Evolutionary conservation across 1,284 basidiomycete genomes (phyloP).

Genomic region (Trametes versicolor): DNA sequence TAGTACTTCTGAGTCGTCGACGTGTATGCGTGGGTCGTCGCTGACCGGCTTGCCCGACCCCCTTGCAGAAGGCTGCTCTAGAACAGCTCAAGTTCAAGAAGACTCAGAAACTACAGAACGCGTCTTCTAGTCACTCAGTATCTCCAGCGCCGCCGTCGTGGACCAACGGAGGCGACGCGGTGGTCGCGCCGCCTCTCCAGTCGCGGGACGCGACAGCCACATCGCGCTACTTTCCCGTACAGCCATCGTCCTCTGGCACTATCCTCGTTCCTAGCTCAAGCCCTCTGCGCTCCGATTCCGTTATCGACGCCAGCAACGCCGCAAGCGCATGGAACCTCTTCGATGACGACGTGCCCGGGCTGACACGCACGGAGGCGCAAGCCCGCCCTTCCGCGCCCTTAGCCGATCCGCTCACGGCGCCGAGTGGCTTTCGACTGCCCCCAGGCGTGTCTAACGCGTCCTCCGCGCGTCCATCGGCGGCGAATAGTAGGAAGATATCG

Average conservation of each 20-base stretch:
- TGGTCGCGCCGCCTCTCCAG: conserved; percentile 54
- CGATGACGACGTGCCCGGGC: conserved; percentile 53
- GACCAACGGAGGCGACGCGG: conserved; percentile 24
- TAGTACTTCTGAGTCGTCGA: conserved; percentile 40
- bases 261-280: conserved; percentile 82
- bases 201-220: conserved; percentile 64
- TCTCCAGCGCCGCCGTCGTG: conserved; percentile 40
- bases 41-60: conserved; percentile 36
- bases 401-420: conserved; percentile 64
- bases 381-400: conserved; percentile 49
- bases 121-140: conserved; percentile 44
- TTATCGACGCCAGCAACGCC: conserved; percentile 50
- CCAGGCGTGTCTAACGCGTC: conserved; percentile 56
- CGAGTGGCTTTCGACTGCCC: conserved; percentile 66
- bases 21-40: conserved; percentile 31
- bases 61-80: conserved; percentile 62
- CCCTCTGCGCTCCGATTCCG: conserved; percentile 57
- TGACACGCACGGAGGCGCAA: conserved; percentile 46
- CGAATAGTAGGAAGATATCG: conserved; percentile 45
- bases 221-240: conserved; percentile 54
- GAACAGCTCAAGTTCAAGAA: conserved; percentile 71
- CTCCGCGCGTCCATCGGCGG: conserved; percentile 53
- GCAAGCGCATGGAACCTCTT: conserved; percentile 46
- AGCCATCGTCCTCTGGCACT: conserved; percentile 54
- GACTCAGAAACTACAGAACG: conserved; percentile 50